These are phyloP conservation scores for Flaveria trinervia DNA, from an alignment of 129 eudicot species.

Conservation along the genomic window DNA sequence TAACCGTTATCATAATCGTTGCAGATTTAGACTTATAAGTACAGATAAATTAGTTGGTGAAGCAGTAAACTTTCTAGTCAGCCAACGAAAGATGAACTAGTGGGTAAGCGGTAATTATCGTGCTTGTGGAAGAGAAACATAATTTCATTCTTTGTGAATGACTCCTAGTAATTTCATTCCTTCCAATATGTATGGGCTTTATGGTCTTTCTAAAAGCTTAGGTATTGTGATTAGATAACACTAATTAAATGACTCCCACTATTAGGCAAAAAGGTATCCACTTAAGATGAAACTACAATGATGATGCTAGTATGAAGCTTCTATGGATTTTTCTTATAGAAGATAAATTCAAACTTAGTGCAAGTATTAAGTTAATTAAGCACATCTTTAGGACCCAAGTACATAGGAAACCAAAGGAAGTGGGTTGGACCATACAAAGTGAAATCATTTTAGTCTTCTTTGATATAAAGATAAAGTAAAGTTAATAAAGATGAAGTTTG, in stretches of 20 bases:
- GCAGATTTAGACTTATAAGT: not conserved
- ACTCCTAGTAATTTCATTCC: not conserved
- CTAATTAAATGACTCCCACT: constrained; percentile 26
- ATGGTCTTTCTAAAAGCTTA: not conserved
- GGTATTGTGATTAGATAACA: not conserved
- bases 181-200: not conserved
- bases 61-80: too few species aligned
- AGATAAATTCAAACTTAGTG: constrained; percentile 10
- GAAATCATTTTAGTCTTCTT: constrained; percentile 25
- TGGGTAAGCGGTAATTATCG: not conserved
- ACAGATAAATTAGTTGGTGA: not conserved
- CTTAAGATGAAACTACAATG: constrained; percentile 27
- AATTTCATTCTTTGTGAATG: not conserved
- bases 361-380: constrained; percentile 15
- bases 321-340: constrained; percentile 14
- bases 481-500: constrained; percentile 37
- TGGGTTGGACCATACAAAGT: constrained; percentile 40
- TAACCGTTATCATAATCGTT: not conserved
- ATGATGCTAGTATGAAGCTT: constrained; percentile 29
- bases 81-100: not conserved
- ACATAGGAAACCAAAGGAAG: constrained; percentile 26
- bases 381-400: constrained; percentile 29
- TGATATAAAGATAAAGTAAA: constrained; percentile 33
- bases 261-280: constrained; percentile 23
- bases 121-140: not conserved